phyloP scores from a whole-genome alignment of 768 basidiomycete species.

The Xerocomellus dryophilus region DNA sequence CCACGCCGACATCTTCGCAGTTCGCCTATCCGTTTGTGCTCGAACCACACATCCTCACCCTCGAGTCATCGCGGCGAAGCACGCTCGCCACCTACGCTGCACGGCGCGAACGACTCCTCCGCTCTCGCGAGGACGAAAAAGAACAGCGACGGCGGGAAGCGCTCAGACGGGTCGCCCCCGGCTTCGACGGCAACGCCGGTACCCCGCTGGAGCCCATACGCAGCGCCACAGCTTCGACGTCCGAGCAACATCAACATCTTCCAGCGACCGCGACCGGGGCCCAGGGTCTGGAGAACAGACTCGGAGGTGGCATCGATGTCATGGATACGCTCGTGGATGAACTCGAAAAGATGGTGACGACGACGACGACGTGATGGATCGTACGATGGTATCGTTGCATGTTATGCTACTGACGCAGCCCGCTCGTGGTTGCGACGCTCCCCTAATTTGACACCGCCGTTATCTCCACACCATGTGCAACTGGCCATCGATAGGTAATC shows the following conservation, averaged over 20 bases:
- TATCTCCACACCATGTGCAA: background rate
- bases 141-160: constrained; percentile 61
- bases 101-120: constrained; percentile 69
- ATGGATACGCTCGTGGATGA: constrained; percentile 86
- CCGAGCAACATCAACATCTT: constrained; percentile 13
- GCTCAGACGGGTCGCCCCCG: constrained; percentile 75
- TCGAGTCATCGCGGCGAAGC: constrained; percentile 68
- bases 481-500: no score
- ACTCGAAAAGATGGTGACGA: constrained; percentile 71
- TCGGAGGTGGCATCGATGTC: constrained; percentile 42
- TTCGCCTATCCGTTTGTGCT: constrained; percentile 96
- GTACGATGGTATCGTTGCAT: background rate
- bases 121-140: constrained; percentile 73
- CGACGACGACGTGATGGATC: background rate
- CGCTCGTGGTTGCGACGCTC: background rate
- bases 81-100: constrained; percentile 64
- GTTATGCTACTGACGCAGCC: background rate
- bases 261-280: background rate
- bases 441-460: background rate
- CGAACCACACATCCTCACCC: constrained; percentile 76
- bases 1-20: constrained; percentile 39
- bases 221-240: background rate
- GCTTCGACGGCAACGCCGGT: constrained; percentile 63
- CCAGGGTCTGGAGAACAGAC: background rate
- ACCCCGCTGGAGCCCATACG: constrained; percentile 43